Percentiles rank a stretch among this genome's conserved stretches.
phyloP scores from a whole-genome alignment of 768 basidiomycete species.

The Pholiota microspora region DNA sequence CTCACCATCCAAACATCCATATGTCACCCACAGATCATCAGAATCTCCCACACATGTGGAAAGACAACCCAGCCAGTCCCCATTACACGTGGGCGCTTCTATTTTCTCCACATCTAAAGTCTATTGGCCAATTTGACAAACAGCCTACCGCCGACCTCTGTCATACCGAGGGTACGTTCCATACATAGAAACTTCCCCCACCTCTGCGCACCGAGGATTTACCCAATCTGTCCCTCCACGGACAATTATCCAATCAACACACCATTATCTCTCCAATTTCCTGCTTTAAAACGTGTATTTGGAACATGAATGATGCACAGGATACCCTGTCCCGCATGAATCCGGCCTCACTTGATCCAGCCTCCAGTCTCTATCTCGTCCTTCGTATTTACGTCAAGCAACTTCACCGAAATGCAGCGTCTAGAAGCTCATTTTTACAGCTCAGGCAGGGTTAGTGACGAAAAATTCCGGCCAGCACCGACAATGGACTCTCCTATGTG shows the following conservation, averaged over 20 bases:
- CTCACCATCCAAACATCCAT: constrained; percentile 31
- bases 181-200: constrained; percentile 1
- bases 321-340: constrained; percentile 3
- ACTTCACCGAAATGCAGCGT: background rate
- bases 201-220: constrained; percentile 1
- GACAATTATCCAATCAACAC: background rate
- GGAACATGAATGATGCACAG: background rate
- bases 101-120: background rate
- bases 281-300: constrained; percentile 1
- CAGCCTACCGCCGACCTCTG: constrained; percentile 3
- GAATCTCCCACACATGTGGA: constrained; percentile 31
- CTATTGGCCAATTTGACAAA: constrained; percentile 4
- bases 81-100: background rate
- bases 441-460: background rate
- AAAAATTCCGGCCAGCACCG: background rate
- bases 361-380: background rate
- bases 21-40: constrained; percentile 32
- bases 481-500: background rate
- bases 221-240: constrained; percentile 1
- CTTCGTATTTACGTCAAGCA: background rate
- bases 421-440: background rate
- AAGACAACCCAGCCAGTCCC: constrained; percentile 22
- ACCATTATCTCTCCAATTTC: background rate
- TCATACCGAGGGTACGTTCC: constrained; percentile 8
- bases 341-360: constrained; percentile 1